A percentile compares a stretch with the other conserved stretches of the same genome.
These are phyloP conservation scores for Ophiostoma sp. DNA, from an alignment of 2,329 filamentous ascomycete species.

Conservation along the genomic window DNA sequence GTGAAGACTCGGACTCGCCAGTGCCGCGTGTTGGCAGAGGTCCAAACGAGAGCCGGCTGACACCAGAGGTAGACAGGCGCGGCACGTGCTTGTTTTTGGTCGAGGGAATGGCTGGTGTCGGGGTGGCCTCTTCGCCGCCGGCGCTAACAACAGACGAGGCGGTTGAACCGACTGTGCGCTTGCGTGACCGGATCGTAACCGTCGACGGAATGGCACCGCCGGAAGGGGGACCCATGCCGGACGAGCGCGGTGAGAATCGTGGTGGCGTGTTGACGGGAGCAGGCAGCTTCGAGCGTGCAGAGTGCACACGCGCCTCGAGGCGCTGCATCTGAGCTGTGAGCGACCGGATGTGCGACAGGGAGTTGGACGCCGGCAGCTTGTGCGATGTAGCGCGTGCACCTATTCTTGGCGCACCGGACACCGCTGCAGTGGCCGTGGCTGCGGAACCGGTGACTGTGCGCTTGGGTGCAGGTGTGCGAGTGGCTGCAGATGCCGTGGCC, in stretches of 20 bases:
- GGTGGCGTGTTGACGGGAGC: slow-evolving; percentile 74
- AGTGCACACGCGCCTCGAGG: slow-evolving; percentile 88
- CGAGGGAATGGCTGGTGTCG: slow-evolving; percentile 41
- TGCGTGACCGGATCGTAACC: slow-evolving; percentile 62
- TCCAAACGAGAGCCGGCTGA: slow-evolving; percentile 60
- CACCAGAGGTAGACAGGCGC: slow-evolving; percentile 56
- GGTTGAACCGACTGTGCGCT: slow-evolving; percentile 57
- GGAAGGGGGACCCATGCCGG: slow-evolving; percentile 36
- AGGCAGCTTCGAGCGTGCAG: slow-evolving; percentile 83
- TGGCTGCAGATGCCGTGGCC: slow-evolving; percentile 47
- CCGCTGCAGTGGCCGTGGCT: slow-evolving; percentile 17
- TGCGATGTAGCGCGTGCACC: slow-evolving; percentile 43
- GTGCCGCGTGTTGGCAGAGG: slow-evolving; percentile 50
- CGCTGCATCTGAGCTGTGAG: slow-evolving; percentile 97
- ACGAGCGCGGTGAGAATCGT: slow-evolving; percentile 65
- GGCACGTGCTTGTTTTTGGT: slow-evolving; percentile 45
- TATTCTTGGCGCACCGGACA: slow-evolving; percentile 42
- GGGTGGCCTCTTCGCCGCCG: slow-evolving; percentile 47
- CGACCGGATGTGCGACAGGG: slow-evolving; percentile 85
- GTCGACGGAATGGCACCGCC: slow-evolving; percentile 47
- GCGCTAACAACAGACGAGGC: slow-evolving; percentile 39
- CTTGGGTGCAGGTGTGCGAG: slow-evolving; percentile 36
- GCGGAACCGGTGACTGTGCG: slow-evolving; percentile 40
- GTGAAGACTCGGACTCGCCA: slow-evolving; percentile 46
- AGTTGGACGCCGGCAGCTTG: slow-evolving; percentile 56